phyloP scores from a whole-genome alignment of 441 rosid genomes.

The Bocquillonia castaneifolia region DNA sequence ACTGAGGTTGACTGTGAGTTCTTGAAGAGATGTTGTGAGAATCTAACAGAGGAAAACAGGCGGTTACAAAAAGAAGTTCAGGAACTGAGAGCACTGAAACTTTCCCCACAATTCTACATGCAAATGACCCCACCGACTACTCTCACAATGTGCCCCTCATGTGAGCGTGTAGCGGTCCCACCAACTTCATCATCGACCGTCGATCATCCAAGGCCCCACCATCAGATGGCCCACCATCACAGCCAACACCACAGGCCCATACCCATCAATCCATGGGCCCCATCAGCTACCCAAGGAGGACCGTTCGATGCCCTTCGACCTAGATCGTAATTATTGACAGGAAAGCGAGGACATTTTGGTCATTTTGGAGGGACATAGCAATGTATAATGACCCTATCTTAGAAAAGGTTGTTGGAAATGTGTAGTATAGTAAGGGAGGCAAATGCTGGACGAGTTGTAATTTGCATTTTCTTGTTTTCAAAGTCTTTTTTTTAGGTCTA shows the following conservation, averaged over 20 bases:
- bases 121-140: conserved; percentile 96
- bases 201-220: conserved; percentile 23
- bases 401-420: conserved; percentile 8
- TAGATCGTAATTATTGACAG: conserved; percentile 24
- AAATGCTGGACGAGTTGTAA: not conserved
- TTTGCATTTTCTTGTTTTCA: conserved; percentile 5
- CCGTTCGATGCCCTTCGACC: conserved; percentile 54
- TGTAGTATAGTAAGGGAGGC: conserved; percentile 12
- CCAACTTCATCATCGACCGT: conserved; percentile 30
- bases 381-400: not conserved
- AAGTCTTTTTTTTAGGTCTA: conserved; percentile 24
- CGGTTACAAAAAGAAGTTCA: conserved; percentile 84
- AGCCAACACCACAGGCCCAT: conserved; percentile 34
- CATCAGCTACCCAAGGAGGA: conserved; percentile 21
- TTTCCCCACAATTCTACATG: conserved; percentile 93
- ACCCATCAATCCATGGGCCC: conserved; percentile 56
- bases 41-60: conserved; percentile 81
- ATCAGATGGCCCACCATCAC: conserved; percentile 14
- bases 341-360: conserved; percentile 18
- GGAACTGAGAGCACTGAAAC: conserved; percentile 84
- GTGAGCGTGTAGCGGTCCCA: conserved; percentile 82
- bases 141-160: conserved; percentile 93
- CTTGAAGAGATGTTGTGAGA: conserved; percentile 80
- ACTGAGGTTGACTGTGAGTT: conserved; percentile 96
- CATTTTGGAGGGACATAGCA: not conserved